phyloP scores from a whole-genome alignment of 2,329 filamentous ascomycete species.

The Colletotrichum gigasporum region DNA sequence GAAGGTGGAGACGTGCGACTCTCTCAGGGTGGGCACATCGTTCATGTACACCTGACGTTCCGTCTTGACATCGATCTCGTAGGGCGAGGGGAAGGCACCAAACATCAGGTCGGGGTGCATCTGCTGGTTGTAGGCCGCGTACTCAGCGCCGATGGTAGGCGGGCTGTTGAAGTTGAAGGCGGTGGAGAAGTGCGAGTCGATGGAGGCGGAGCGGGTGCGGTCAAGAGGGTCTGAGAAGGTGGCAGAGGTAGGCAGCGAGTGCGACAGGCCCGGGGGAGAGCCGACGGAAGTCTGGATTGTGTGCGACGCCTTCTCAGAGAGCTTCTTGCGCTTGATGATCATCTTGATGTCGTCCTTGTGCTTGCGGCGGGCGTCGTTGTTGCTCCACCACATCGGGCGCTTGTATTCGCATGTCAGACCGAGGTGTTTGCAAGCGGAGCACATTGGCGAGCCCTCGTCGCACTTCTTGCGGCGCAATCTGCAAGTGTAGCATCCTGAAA shows the following conservation, averaged over 20 bases:
- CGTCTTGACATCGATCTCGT: conserved; percentile 95
- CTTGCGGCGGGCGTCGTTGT: conserved; percentile 82
- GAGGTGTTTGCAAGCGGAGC: conserved; percentile 76
- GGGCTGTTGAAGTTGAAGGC: conserved; percentile 78
- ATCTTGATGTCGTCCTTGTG: conserved; percentile 98
- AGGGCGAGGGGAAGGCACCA: conserved; percentile 72
- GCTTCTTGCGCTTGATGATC: conserved; percentile 96
- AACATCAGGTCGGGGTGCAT: conserved; percentile 71
- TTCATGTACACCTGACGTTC: conserved; percentile 95
- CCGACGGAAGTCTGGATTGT: conserved; percentile 64
- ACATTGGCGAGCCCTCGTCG: conserved; percentile 70
- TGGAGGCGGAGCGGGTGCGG: conserved; percentile 78
- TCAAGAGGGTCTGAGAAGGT: conserved; percentile 80
- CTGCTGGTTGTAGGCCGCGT: conserved; percentile 70
- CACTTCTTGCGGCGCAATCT: conserved; percentile 75
- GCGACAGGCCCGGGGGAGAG: conserved; percentile 81
- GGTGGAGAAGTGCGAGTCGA: conserved; percentile 80
- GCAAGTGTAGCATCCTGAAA: conserved; percentile 73
- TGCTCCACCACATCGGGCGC: conserved; percentile 96
- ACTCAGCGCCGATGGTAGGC: conserved; percentile 59
- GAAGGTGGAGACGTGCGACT: conserved; percentile 91
- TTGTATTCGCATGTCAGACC: conserved; percentile 95
- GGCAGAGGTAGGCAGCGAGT: conserved; percentile 83
- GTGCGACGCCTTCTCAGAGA: conserved; percentile 81
- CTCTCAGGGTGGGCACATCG: conserved; percentile 83